These are phyloP conservation scores for Phalaenopsis hybrid DNA, from an alignment of 116 monocot genomes.

Conservation along the genomic window DNA sequence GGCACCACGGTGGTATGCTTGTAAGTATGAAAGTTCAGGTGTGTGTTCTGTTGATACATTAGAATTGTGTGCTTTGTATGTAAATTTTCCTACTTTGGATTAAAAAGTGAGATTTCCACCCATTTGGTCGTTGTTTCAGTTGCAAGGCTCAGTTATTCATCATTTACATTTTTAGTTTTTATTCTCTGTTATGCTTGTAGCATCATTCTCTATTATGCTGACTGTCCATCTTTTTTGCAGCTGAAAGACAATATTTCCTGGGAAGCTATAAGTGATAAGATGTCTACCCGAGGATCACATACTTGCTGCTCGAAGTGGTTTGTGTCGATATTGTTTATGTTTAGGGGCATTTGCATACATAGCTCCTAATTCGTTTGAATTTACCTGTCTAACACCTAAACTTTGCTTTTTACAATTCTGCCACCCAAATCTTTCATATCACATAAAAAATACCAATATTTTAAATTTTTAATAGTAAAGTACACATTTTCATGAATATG, in stretches of 20 bases:
- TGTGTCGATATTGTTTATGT: background rate
- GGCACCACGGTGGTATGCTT: too few species aligned
- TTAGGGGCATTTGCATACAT: too few species aligned
- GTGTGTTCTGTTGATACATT: too few species aligned
- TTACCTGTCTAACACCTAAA: too few species aligned
- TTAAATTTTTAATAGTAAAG: too few species aligned
- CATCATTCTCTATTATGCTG: background rate
- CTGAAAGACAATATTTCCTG: constrained; percentile 57
- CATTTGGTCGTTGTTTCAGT: background rate
- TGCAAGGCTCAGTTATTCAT: background rate
- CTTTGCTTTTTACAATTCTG: too few species aligned
- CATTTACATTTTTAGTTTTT: background rate
- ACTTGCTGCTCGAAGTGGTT: constrained; percentile 47
- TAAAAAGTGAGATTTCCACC: background rate
- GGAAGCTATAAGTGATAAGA: constrained; percentile 51
- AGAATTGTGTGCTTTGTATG: too few species aligned
- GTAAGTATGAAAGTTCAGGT: too few species aligned
- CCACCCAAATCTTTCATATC: too few species aligned
- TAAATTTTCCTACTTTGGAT: background rate
- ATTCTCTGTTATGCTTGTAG: background rate
- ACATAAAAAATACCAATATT: too few species aligned
- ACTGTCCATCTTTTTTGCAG: constrained; percentile 15
- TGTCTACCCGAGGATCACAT: constrained; percentile 26
- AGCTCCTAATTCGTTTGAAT: too few species aligned
- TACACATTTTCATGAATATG: too few species aligned